phyloP scores from a whole-genome alignment of 2,329 filamentous ascomycete species.

The Drechslerella coelobrocha region DNA sequence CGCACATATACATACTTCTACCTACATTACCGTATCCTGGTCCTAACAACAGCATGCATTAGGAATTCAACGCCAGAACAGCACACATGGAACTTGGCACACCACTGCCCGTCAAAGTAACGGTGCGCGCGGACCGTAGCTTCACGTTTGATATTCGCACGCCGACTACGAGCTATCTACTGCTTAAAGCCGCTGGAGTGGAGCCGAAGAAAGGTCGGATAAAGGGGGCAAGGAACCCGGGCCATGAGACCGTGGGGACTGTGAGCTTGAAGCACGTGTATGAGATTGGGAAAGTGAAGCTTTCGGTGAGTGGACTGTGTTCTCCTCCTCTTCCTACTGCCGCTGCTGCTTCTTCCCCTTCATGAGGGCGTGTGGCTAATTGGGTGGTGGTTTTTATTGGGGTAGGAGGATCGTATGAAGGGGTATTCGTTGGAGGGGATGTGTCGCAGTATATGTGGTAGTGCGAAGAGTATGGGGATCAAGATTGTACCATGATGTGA shows the following conservation, averaged over 20 bases:
- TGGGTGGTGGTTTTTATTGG: background rate
- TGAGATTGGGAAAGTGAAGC: slow-evolving; percentile 97
- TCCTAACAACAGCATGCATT: too few species aligned
- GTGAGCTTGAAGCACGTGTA: slow-evolving; percentile 94
- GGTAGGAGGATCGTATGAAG: slow-evolving; percentile 72
- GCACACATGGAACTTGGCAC: slow-evolving; percentile 81
- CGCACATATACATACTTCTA: background rate
- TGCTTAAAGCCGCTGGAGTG: slow-evolving; percentile 82
- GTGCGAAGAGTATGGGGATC: slow-evolving; percentile 78
- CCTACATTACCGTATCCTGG: too few species aligned
- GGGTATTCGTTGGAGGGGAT: slow-evolving; percentile 74
- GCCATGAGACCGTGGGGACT: slow-evolving; percentile 73
- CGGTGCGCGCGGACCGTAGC: slow-evolving; percentile 87
- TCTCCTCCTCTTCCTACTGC: background rate
- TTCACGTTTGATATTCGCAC: slow-evolving; percentile 94
- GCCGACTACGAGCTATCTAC: slow-evolving; percentile 87
- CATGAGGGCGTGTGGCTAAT: too few species aligned
- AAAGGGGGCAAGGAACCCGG: slow-evolving; percentile 75
- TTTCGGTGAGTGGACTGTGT: slow-evolving; percentile 49
- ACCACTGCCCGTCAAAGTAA: slow-evolving; percentile 88
- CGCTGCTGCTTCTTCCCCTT: too few species aligned
- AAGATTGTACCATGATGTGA: slow-evolving; percentile 67
- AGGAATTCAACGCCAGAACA: slow-evolving; percentile 98
- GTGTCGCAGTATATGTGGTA: slow-evolving; percentile 75
- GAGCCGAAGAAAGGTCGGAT: slow-evolving; percentile 76